phyloP scores from a whole-genome alignment of 1,139 yeast species.

The Yamadazyma diddensiae region DNA sequence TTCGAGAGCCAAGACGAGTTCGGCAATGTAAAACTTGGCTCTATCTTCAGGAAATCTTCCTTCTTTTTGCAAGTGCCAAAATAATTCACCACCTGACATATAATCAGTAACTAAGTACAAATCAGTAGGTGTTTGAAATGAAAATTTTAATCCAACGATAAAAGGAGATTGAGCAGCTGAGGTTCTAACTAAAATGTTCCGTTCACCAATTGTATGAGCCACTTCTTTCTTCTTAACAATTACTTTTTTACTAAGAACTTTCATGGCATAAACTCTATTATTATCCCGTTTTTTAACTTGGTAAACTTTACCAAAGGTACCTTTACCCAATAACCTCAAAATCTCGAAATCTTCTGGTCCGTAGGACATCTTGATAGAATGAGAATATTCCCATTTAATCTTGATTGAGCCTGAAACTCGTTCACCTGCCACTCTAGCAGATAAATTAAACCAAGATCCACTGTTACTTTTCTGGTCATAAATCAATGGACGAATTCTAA shows the following conservation, averaged over 20 bases:
- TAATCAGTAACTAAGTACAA: conserved; percentile 91
- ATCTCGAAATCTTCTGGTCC: conserved; percentile 96
- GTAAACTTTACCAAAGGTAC: conserved; percentile 96
- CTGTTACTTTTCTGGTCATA: conserved; percentile 18
- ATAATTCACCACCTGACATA: conserved; percentile 97
- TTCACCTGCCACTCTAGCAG: conserved; percentile 75
- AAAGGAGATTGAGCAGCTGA: conserved; percentile 80
- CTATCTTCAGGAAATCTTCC: conserved; percentile 90
- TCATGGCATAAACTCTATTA: conserved; percentile 92
- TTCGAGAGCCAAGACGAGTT: conserved; percentile 85
- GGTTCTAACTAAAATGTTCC: conserved; percentile 90
- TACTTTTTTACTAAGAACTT: conserved; percentile 87
- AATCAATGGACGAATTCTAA: conserved; percentile 67
- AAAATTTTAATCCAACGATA: conserved; percentile 90
- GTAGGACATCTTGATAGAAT: conserved; percentile 66
- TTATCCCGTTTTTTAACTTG: conserved; percentile 92
- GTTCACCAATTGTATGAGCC: conserved; percentile 96
- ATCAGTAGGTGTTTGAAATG: conserved; percentile 92
- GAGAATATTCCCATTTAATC: conserved; percentile 70
- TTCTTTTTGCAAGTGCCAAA: conserved; percentile 96
- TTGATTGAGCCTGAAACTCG: conserved; percentile 73
- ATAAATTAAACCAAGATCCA: conserved; percentile 71
- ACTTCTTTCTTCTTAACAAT: conserved; percentile 95
- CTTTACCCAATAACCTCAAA: conserved; percentile 85
- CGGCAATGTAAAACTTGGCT: conserved; percentile 95